phyloP scores from a whole-genome alignment of 192 early-diverging fungal species.

The Diversispora epigaea region DNA sequence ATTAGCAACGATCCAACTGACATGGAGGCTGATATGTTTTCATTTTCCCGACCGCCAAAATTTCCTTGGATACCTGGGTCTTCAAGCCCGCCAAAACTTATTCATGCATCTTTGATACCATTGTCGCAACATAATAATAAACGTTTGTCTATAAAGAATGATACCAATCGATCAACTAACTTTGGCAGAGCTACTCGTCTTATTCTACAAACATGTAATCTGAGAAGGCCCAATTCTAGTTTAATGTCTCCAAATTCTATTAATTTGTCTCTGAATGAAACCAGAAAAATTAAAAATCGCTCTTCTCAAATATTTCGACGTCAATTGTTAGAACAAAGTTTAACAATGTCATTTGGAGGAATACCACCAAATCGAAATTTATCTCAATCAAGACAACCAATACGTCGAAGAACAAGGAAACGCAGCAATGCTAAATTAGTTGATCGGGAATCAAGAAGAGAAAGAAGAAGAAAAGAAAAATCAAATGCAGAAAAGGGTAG shows the following conservation, averaged over 20 bases:
- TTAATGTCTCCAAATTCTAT: background rate
- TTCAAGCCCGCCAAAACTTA: background rate
- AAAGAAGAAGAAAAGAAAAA: slow-evolving; percentile 26
- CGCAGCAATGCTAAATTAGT: slow-evolving; percentile 20
- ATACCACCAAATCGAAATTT: background rate
- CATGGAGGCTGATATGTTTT: slow-evolving; percentile 2
- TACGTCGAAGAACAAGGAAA: slow-evolving; percentile 20
- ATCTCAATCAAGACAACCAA: background rate
- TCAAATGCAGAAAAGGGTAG: background rate
- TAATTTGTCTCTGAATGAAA: background rate
- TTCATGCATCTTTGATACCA: slow-evolving; percentile 14
- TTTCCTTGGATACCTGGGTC: slow-evolving; percentile 8
- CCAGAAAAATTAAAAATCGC: background rate
- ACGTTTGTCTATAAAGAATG: background rate
- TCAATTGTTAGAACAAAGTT: slow-evolving; percentile 19
- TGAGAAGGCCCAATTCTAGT: background rate
- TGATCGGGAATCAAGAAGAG: slow-evolving; percentile 28
- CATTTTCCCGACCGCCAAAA: background rate
- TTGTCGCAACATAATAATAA: background rate
- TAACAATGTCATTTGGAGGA: background rate
- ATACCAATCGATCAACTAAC: background rate
- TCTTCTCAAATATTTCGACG: slow-evolving; percentile 19
- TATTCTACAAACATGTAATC: slow-evolving; percentile 1
- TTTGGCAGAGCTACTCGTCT: background rate
- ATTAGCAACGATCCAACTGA: slow-evolving; percentile 16